These are phyloP conservation scores for Paraurostyla sp. DNA, from an alignment of 73 alveolate genomes.

Conservation along the genomic window DNA sequence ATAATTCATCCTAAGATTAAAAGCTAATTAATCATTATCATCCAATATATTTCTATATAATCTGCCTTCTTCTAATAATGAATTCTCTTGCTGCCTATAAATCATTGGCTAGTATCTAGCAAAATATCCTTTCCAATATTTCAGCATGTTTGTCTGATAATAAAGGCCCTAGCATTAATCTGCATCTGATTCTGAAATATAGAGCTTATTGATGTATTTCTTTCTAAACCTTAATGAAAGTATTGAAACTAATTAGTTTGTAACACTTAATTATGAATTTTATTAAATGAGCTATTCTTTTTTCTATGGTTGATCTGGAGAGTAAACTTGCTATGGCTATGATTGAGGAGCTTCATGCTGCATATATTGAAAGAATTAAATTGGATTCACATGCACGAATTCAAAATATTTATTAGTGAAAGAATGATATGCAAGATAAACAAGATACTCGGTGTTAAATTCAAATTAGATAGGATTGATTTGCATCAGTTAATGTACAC, in stretches of 20 bases:
- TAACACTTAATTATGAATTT: background rate
- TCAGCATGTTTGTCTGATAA: background rate
- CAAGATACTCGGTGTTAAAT: constrained; percentile 86
- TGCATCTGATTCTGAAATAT: background rate
- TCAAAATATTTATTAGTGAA: constrained; percentile 78
- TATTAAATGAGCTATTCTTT: too few relatives aligned
- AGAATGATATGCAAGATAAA: constrained; percentile 87
- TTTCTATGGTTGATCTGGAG: background rate
- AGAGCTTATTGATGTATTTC: background rate
- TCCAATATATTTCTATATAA: too few relatives aligned
- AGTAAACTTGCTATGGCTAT: background rate
- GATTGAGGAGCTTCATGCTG: background rate
- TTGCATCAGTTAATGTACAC: constrained; percentile 86
- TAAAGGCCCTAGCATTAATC: background rate
- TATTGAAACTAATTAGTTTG: background rate
- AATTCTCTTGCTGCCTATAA: too few relatives aligned
- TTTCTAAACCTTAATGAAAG: background rate
- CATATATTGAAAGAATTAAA: background rate
- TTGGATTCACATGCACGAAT: constrained; percentile 6
- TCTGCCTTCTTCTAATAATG: too few relatives aligned
- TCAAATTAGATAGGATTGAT: constrained; percentile 91
- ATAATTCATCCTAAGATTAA: too few relatives aligned
- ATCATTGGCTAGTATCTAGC: constrained; percentile 28
- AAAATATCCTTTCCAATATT: constrained; percentile 38
- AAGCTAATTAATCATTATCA: too few relatives aligned